Evolutionary conservation across 305 asterid genomes (phyloP), one percentile per base, ranked within the genome.

Genomic region (Andrographis paniculata): DNA sequence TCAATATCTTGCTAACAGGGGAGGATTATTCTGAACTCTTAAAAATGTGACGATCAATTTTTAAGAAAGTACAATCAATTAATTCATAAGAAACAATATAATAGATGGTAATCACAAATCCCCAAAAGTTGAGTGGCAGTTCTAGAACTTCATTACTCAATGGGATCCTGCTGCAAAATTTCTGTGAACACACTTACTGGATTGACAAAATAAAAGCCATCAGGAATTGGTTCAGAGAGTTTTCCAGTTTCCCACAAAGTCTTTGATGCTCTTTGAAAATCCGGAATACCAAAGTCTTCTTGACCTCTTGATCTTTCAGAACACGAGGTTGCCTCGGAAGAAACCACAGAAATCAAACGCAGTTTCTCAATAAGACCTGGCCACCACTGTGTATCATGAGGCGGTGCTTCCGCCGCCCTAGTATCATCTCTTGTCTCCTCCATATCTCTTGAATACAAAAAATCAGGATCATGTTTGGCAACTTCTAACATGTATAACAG

Each of bases 191-290:
- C 41, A 56, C 87, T 74, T 74, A 84, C 95, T 43, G 86, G 86
- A 71, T 72, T 66, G 58, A 86, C 77, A 45, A 77, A 86, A 68
- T 82, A 79, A 69, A 86, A 82, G 59, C 95, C 95, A 68, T 86
- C 87, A 39, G 94, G 95, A 58, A 86, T 77, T 50, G 82, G 80
- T 53, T 79, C 94, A 28, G 79, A 46, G 55, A 86, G 80, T 65
- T 69, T 78, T 69, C 95, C 95, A 44, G 86, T 77, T 61, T 70
- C 82, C 96, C 96, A 82, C 72, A 86, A 67, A 43, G 78, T 66
- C 76, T 75, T 89, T 15, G 93, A 86, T 46, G 73, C 86, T 61
- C 63, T 72, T 59, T 74, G 76, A 62, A 69, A 65, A 35, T 75
- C 70, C 48, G 58, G 59, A 60, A 49, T 66, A 53, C 66, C 80